Base-by-base conservation (phyloP, 2,329 filamentous ascomycete species). In the Endothia cerciana region DNA sequence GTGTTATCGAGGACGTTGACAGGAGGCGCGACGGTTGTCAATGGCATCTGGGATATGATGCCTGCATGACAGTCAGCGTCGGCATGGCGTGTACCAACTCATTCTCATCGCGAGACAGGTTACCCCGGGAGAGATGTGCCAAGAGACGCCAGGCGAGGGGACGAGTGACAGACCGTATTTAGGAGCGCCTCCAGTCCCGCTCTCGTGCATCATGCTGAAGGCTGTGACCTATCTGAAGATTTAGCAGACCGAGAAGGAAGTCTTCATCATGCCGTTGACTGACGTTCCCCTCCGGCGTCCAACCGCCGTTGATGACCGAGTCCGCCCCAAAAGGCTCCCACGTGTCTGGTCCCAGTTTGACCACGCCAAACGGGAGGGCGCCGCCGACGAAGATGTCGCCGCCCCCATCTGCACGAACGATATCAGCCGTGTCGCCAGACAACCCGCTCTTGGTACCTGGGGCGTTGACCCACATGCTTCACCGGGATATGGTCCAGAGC, bases 181-280 rank as follows among this genome's bases (percentile, higher is more conserved):
- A 0, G 86, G 83, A 11, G 81, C 81, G 0, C 86, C 86, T 17
- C 86, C 86, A 0, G 85, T 88, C 0, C 85, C 85, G 62, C 79
- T 81, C 67, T 85, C 84, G 65, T 87, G 84, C 74, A 85, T 79
- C 80, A 85, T 81, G 25, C 80, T 82, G 69, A 84, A 81, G 2
- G 77, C 82, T 0, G 81, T 83, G 2, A 59, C 57, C 57, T 59
- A 17, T 25, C 1, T 17, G 7, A 4, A 22, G 38, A 2, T 15
- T 40, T 19, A 53, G 49, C 19, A 53, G 13, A 25, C 8, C 17
- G 1, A n/a, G 8, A 2, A 19, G 51, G 6, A 33, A 19, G 1
- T 33, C 3, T 55, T 2, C 7, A 5, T 15, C 28, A 2, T 8
- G 51, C 1, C 19, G 19, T 36, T 28, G 13, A 60, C 57, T 59